Evolutionary conservation across 495 filamentous ascomycete genomes (phyloP), one percentile per base, ranked within the genome.

Genomic region (Apodospora peruviana): DNA sequence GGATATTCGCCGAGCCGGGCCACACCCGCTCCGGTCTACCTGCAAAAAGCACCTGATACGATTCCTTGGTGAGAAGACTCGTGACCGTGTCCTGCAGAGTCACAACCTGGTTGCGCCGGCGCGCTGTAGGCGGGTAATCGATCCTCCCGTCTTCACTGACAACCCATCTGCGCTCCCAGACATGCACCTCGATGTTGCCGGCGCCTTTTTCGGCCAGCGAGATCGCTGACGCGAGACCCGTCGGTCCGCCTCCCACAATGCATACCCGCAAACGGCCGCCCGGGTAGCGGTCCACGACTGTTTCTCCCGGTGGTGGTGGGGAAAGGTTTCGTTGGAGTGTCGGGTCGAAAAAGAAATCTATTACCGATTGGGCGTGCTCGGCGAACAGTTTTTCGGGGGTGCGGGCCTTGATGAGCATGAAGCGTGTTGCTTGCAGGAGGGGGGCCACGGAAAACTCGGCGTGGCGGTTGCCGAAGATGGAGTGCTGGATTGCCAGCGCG

Each of bases 301-400:
- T 32, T 14, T 60, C 55, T n/a, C n/a, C n/a, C 10, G 44, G 40
- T 0, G 59, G 66, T 12, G 60, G 18, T 0, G 64, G 57, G 12
- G 52, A 45, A 2, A 61, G 37, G 35, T 69, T 67, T 14, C 66
- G 51, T 2, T 62, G 57, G 14, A 69, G 35, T 5, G 64, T 59
- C 35, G 66, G 66, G 41, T 69, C 66, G 47, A 69, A 69, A 47
- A 67, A 69, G 50, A 69, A 69, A 50, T 69, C 66, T n/a, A n/a
- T n/a, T n/a, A n/a, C n/a, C n/a, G n/a, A n/a, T n/a, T n/a, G n/a
- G n/a, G n/a, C n/a, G n/a, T n/a, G n/a, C n/a, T n/a, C n/a, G n/a
- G n/a, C n/a, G n/a, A n/a, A n/a, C 10, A 67, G 40, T n/a, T n/a
- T n/a, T n/a, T n/a, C n/a, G n/a, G n/a, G n/a, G n/a, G n/a, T n/a